Conservation (phyloP, 1,139 yeast genomes). For the Tardiomyces blankii region DNA sequence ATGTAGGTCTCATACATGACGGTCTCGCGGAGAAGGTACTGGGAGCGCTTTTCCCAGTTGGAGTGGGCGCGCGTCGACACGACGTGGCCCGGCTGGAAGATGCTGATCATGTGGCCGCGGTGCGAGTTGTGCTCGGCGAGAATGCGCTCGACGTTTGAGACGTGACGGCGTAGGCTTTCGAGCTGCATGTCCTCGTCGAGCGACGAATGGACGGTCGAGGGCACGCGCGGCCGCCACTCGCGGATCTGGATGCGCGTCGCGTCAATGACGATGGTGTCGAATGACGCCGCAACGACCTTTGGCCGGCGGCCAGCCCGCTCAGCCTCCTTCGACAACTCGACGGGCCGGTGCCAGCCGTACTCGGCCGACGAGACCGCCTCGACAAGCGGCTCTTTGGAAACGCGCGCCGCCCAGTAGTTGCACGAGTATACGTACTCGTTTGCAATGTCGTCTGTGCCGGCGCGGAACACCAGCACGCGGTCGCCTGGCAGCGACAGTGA, state of each 20-base stretch:
- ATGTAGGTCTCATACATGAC: constrained; percentile 23
- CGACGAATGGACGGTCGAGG: constrained; percentile 17
- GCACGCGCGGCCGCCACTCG: constrained; percentile 24
- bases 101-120: constrained; percentile 13
- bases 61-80: constrained; percentile 19
- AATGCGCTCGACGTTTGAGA: constrained; percentile 13
- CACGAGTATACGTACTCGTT: constrained; percentile 63
- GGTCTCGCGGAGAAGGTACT: constrained; percentile 21
- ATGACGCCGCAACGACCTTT: constrained; percentile 3
- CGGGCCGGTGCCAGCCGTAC: constrained; percentile 59
- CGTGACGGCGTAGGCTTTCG: constrained; percentile 14
- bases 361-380: constrained; percentile 63
- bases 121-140: constrained; percentile 19
- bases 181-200: constrained; percentile 21
- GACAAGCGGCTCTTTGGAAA: constrained; percentile 61
- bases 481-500: constrained; percentile 27
- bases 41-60: constrained; percentile 26
- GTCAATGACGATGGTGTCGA: constrained; percentile 16
- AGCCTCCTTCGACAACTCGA: constrained; percentile 8
- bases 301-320: constrained; percentile 2
- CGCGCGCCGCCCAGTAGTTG: constrained; percentile 85
- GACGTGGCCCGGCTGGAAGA: constrained; percentile 16
- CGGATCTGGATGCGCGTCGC: constrained; percentile 15
- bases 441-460: constrained; percentile 63
- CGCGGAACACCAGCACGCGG: constrained; percentile 23